phyloP scores from a whole-genome alignment of 306 rosid species.

The Rubus idaeus region DNA sequence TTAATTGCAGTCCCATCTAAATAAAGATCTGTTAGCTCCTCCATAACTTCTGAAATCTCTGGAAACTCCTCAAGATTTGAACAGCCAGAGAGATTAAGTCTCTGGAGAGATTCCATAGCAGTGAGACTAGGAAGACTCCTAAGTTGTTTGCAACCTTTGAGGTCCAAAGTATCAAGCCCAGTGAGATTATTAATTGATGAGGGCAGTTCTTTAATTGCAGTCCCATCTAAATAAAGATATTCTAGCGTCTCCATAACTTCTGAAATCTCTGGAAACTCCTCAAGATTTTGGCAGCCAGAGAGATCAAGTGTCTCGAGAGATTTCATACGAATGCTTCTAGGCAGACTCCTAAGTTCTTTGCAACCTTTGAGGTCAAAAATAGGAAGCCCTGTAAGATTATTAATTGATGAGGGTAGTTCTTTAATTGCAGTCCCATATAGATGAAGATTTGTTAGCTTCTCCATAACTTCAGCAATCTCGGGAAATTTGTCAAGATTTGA shows the following conservation, averaged over 20 bases:
- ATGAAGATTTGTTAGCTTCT: not conserved
- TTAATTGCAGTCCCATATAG: not conserved
- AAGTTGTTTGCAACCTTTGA: not conserved
- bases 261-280: not conserved
- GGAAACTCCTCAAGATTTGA: not conserved
- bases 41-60: not conserved
- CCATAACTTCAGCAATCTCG: not conserved
- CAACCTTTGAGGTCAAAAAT: no score
- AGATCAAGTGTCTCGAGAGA: no score
- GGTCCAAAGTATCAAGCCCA: not conserved
- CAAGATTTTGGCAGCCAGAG: not conserved
- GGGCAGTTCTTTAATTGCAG: constrained; percentile 4
- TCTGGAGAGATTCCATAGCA: not conserved
- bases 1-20: not conserved
- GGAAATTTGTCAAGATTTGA: constrained; percentile 5
- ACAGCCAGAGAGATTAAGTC: not conserved
- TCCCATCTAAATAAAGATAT: not conserved
- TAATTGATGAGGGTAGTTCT: not conserved
- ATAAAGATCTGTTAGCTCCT: not conserved
- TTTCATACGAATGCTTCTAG: no score
- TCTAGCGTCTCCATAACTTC: constrained; percentile 3
- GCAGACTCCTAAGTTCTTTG: no score
- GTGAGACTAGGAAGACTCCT: not conserved
- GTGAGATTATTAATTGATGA: not conserved
- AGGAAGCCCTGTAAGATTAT: not conserved